Conservation (phyloP, 306 rosid species). For the Senna siamea region DNA sequence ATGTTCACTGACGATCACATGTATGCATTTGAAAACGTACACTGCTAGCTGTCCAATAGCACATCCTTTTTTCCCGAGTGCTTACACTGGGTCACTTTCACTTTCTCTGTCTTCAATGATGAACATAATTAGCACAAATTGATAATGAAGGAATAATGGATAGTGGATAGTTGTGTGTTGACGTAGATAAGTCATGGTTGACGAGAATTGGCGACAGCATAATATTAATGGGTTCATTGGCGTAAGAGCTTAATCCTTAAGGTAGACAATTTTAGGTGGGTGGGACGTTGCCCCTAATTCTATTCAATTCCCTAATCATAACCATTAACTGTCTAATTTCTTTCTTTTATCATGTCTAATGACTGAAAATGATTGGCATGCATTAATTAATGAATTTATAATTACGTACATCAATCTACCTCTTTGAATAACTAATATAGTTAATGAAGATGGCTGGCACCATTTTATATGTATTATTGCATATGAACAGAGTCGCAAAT, state of each 20-base stretch:
- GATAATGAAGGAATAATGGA: conserved; percentile 35
- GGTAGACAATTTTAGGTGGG: conserved; percentile 52
- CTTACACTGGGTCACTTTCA: no score
- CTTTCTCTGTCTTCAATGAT: conserved; percentile 8
- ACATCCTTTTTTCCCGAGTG: conserved; percentile 4
- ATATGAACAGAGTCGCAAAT: no score
- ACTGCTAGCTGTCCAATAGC: conserved; percentile 29
- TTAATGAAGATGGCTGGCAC: no score
- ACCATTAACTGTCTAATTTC: conserved; percentile 17
- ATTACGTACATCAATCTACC: no score
- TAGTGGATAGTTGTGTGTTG: no score
- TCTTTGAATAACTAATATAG: no score
- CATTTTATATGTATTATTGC: no score
- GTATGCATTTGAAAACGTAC: background rate
- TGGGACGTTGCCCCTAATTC: conserved; percentile 41
- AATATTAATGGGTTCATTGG: conserved; percentile 29
- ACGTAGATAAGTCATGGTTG: conserved; percentile 34
- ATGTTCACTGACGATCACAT: background rate
- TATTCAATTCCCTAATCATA: conserved; percentile 43
- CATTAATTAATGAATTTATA: conserved; percentile 30
- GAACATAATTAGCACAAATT: conserved; percentile 16
- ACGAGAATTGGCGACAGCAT: conserved; percentile 37
- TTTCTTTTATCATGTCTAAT: conserved; percentile 44
- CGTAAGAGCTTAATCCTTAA: background rate
- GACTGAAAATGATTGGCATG: conserved; percentile 63